Evolutionary conservation across 306 rosid species (phyloP).

Genomic region (Begonia masoniana): DNA sequence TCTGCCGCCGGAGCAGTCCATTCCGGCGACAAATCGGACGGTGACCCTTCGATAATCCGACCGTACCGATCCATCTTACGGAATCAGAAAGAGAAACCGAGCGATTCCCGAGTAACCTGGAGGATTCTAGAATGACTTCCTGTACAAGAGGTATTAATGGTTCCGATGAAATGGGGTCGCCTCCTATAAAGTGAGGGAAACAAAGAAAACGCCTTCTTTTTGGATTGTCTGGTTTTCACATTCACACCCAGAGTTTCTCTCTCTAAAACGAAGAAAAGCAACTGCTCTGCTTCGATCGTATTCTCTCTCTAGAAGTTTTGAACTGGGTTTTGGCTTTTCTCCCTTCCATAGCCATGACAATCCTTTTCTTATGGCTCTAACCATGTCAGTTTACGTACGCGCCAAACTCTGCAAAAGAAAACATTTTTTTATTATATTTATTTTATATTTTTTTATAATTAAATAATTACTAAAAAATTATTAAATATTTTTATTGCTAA

Average conservation of each 20-base stretch:
- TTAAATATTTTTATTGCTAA: too few species aligned
- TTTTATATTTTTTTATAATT: too few species aligned
- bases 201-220: not conserved
- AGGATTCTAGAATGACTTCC: not conserved
- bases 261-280: not conserved
- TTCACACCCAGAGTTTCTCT: not conserved
- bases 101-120: not conserved
- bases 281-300: not conserved
- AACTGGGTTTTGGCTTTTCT: not conserved
- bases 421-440: too few species aligned
- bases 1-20: conserved; percentile 47
- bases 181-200: not conserved
- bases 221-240: not conserved
- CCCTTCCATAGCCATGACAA: not conserved
- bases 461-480: too few species aligned
- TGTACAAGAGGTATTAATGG: not conserved
- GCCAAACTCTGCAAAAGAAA: not conserved
- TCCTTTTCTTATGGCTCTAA: not conserved
- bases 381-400: not conserved
- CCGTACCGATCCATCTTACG: conserved; percentile 90
- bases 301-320: not conserved
- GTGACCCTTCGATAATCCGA: conserved; percentile 56
- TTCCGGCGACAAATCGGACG: conserved; percentile 74
- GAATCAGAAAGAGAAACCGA: conserved; percentile 3
- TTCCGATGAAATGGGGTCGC: not conserved